Conservation (phyloP, 352 stramenopile species). For the Phytophthora idaei region DNA sequence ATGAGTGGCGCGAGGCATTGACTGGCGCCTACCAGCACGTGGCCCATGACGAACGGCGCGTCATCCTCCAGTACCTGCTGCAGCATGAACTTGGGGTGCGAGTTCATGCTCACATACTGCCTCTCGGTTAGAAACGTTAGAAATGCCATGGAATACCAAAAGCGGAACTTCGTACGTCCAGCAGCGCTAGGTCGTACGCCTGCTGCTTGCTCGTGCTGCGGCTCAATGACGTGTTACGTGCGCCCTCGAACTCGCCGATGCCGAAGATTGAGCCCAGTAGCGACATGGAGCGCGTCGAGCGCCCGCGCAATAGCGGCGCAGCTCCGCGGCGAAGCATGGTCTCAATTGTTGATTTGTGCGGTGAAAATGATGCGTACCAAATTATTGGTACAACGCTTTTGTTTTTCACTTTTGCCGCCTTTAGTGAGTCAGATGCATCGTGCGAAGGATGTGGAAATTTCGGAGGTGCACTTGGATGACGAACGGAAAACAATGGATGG, state of each 20-base stretch:
- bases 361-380: not conserved
- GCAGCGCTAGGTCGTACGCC: constrained; percentile 70
- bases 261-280: constrained; percentile 79
- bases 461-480: not conserved
- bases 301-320: constrained; percentile 9
- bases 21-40: constrained; percentile 80
- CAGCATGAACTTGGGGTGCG: constrained; percentile 76
- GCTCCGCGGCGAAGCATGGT: constrained; percentile 19
- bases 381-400: not conserved
- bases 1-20: constrained; percentile 69
- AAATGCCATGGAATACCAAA: constrained; percentile 5
- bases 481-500: not conserved
- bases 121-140: constrained; percentile 28
- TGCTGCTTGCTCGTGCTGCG: constrained; percentile 69
- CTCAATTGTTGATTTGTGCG: not conserved
- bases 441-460: not conserved
- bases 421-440: not conserved
- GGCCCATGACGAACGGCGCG: constrained; percentile 79
- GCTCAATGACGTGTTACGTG: constrained; percentile 61
- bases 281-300: constrained; percentile 54
- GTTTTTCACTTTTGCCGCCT: not conserved
- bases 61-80: constrained; percentile 70
- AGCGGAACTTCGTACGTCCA: constrained; percentile 45
- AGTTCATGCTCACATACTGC: constrained; percentile 83
- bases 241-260: constrained; percentile 82